A percentile compares a stretch with the other conserved stretches of the same genome.
These are phyloP conservation scores for Euphrasia confusa DNA, from an alignment of 257 asterid genomes.

Conservation along the genomic window DNA sequence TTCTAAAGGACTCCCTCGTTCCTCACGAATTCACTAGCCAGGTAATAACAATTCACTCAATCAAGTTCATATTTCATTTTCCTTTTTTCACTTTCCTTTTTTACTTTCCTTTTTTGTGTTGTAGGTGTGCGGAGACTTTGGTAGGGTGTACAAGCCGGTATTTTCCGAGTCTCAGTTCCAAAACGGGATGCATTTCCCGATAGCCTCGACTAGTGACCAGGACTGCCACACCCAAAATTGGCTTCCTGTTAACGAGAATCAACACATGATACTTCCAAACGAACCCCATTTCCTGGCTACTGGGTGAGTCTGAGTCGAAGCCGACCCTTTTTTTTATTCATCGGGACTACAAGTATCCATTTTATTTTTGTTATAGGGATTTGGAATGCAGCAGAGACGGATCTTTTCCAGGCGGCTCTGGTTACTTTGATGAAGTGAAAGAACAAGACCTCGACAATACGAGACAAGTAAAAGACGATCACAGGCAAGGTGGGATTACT, in stretches of 20 bases:
- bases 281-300: constrained; percentile 45
- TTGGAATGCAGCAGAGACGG: constrained; percentile 44
- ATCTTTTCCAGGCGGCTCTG: constrained; percentile 43
- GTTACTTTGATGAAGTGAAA: constrained; percentile 38
- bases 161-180: constrained; percentile 40
- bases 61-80: constrained; percentile 8
- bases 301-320: constrained; percentile 57
- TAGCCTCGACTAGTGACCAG: constrained; percentile 37
- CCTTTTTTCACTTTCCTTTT: not conserved
- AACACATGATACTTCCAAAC: constrained; percentile 41
- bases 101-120: not conserved
- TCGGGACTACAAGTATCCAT: no score
- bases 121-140: constrained; percentile 22
- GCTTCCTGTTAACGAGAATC: constrained; percentile 18
- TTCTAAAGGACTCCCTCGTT: constrained; percentile 34
- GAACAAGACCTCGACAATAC: constrained; percentile 42
- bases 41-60: constrained; percentile 32
- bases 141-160: constrained; percentile 25
- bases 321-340: no score
- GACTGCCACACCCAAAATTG: constrained; percentile 29
- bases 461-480: constrained; percentile 34
- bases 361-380: constrained; percentile 35
- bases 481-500: constrained; percentile 45
- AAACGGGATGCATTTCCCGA: constrained; percentile 38
- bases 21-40: constrained; percentile 56